These are phyloP conservation scores for Teratosphaeria pseudoeucalypti DNA, from an alignment of 2,329 filamentous ascomycete species.

Conservation along the genomic window DNA sequence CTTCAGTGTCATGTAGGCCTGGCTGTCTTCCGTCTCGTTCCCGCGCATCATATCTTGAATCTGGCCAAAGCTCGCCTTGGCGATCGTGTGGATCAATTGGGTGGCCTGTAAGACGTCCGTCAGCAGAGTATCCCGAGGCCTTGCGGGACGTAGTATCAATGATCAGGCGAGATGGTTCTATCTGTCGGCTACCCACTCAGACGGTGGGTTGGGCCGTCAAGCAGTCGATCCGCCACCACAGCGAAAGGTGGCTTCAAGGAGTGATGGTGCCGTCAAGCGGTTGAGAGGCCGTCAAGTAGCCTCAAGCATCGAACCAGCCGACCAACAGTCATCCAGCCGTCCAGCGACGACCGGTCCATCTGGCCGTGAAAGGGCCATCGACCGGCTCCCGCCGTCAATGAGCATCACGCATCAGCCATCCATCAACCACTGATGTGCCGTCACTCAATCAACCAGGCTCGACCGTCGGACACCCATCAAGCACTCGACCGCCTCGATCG, in stretches of 20 bases:
- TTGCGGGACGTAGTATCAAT: too few species aligned
- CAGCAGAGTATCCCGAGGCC: not conserved
- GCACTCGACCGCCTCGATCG: not conserved
- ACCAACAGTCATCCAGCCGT: not conserved
- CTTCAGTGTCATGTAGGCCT: conserved; percentile 53
- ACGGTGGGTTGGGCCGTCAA: not conserved
- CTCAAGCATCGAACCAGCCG: not conserved
- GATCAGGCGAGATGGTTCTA: not conserved
- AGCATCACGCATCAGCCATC: too few species aligned
- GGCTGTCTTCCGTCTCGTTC: conserved; percentile 30
- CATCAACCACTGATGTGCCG: too few species aligned
- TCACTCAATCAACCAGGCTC: not conserved
- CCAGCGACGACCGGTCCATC: not conserved
- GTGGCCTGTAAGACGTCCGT: conserved; percentile 35
- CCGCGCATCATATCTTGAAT: conserved; percentile 46
- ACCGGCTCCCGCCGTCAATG: too few species aligned
- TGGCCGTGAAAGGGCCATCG: not conserved
- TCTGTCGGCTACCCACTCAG: not conserved
- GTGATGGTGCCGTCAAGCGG: not conserved
- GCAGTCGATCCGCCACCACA: not conserved
- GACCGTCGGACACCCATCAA: not conserved
- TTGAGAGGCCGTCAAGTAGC: not conserved
- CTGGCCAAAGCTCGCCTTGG: conserved; percentile 46
- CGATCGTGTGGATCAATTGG: conserved; percentile 48
- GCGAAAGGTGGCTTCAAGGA: too few species aligned